Percentiles rank a stretch among this genome's conserved stretches.
These are phyloP conservation scores for Zygotorulaspora florentina DNA, from an alignment of 805 yeast genomes.

Conservation along the genomic window DNA sequence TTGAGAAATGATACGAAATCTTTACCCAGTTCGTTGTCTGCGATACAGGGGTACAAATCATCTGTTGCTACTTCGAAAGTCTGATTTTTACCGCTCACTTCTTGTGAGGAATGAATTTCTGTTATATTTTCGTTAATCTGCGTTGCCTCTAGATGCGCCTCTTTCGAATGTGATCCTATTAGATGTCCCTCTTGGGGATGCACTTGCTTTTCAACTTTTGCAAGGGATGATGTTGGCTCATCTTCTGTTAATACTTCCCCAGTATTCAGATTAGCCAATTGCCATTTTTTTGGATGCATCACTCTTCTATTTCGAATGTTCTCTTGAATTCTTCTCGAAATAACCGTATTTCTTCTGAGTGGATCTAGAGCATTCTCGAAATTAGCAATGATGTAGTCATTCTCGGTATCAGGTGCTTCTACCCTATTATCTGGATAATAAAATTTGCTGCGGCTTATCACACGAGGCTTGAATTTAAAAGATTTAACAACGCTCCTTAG, in stretches of 20 bases:
- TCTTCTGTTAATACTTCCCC: background rate
- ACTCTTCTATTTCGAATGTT: conserved; percentile 10
- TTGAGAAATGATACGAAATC: conserved; percentile 17
- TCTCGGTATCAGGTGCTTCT: conserved; percentile 3
- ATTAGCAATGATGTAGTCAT: conserved; percentile 8
- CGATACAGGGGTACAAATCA: conserved; percentile 7
- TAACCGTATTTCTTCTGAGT: conserved; percentile 20
- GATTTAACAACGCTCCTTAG: background rate
- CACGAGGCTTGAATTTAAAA: conserved; percentile 30
- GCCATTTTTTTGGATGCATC: conserved; percentile 2
- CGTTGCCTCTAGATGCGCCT: too few species aligned
- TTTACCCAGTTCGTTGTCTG: conserved; percentile 16
- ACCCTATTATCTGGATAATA: conserved; percentile 12
- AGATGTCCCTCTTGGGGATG: background rate
- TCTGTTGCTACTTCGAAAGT: background rate
- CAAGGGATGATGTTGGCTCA: background rate
- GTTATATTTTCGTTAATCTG: background rate
- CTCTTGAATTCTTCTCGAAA: conserved; percentile 21
- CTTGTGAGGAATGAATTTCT: background rate
- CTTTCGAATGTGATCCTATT: background rate
- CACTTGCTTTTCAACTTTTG: background rate
- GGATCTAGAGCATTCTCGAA: conserved; percentile 22
- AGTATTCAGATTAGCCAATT: background rate
- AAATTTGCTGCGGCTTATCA: conserved; percentile 19
- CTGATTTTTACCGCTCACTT: background rate